phyloP scores from a whole-genome alignment of 2,329 filamentous ascomycete genomes.

The Sclerotinia trifoliorum region DNA sequence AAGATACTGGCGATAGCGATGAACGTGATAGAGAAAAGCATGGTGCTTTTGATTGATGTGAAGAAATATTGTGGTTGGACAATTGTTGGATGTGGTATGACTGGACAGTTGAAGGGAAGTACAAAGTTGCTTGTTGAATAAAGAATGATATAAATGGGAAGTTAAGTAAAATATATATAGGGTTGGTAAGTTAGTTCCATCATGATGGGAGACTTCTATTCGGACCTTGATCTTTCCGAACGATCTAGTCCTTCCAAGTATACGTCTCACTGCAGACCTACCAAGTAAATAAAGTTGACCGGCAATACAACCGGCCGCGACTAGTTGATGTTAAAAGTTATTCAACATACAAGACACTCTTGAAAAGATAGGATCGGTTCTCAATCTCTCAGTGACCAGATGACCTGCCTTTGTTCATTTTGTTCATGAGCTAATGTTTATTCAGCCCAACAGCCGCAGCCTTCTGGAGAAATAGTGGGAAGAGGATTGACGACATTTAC shows the following conservation, averaged over 20 bases:
- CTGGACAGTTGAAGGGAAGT: background rate
- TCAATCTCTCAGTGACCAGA: background rate
- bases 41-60: slow-evolving; percentile 21
- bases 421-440: background rate
- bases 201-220: background rate
- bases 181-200: background rate
- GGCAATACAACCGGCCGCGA: background rate
- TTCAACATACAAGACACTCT: background rate
- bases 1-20: slow-evolving; percentile 26
- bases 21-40: slow-evolving; percentile 35
- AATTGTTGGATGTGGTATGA: no score
- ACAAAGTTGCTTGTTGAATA: background rate
- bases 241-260: background rate
- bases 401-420: background rate
- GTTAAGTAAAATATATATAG: background rate
- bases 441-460: background rate
- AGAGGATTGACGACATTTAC: background rate
- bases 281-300: slow-evolving; percentile 15
- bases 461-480: background rate
- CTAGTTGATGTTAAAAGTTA: background rate
- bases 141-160: background rate
- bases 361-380: background rate
- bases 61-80: background rate
- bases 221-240: background rate
- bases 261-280: background rate